Base-by-base conservation (phyloP, 495 filamentous ascomycete species). In the Glonium stellatum region DNA sequence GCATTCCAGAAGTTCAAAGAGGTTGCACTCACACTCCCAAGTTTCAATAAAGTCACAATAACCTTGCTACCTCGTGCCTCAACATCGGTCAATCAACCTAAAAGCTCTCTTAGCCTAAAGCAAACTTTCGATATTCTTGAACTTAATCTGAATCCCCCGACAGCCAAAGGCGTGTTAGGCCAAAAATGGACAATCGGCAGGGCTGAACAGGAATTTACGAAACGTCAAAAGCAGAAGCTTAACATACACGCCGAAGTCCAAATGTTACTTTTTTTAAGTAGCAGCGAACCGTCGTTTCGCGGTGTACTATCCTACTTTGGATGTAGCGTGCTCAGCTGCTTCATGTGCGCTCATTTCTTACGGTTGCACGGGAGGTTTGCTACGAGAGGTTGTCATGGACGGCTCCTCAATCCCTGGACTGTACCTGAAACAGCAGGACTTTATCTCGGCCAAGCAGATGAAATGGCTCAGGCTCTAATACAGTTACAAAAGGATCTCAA, bases 161-260 rank as follows among this genome's bases (percentile, higher is more conserved):
- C 48, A 36, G 13, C 52, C 22, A 11, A 52, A 35, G 37, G 22
- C 35, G 19, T 59, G 15, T 36, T 59, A 35, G 36, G 21, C 42
- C 31, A 59, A 52, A 59, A 41, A 1, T 59, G 57, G 46, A 53
- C 46, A 3, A 1, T 59, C 21, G 22, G 4, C 0, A n/a, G n/a
- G 37, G n/a, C 25, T 59, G 34, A 53, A 42, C 23, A 36, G 10
- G 46, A 59, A 35, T 59, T 59, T 35, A 21, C 23, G 19, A 59
- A 42, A 34, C 57, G 57, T n/a, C 57, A 59, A 13, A 59, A 49
- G 25, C 46, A 52, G 27, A 59, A 52, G 46, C 35, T 52, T 8
- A 59, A 59, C 48, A 53, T 52, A 11, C 48, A 59, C 22, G 46
- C 46, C n/a, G 48, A 59, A n/a, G 48, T 59, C 9, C 57, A 59